Conservation (phyloP, 2,329 filamentous ascomycete species). For the Epichloe typhina region DNA sequence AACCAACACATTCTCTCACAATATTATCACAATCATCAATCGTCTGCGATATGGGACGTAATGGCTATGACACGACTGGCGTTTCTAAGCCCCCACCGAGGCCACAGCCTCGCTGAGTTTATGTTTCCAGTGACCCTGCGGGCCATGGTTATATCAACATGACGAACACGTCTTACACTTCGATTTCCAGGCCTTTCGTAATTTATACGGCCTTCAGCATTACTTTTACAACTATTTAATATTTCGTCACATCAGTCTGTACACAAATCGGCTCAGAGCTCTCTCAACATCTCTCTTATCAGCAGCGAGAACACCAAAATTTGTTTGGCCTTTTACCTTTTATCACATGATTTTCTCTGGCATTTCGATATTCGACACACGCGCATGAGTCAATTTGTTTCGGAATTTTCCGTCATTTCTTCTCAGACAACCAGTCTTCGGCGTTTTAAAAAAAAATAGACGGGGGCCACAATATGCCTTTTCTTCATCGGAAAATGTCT, state of each 20-base stretch:
- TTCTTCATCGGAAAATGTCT: conserved; percentile 5
- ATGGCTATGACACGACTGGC: conserved; percentile 39
- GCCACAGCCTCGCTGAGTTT: conserved; percentile 25
- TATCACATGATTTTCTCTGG: not conserved
- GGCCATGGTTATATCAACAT: not conserved
- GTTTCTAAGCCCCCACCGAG: conserved; percentile 33
- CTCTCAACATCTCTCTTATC: conserved; percentile 20
- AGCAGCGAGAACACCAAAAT: conserved; percentile 20
- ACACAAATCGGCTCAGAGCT: conserved; percentile 24
- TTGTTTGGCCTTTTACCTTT: conserved; percentile 5
- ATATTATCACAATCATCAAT: conserved; percentile 24
- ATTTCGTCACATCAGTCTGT: conserved; percentile 13
- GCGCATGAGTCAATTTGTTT: conserved; percentile 7
- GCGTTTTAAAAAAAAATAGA: conserved; percentile 22
- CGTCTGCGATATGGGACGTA: conserved; percentile 34
- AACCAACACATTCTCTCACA: conserved; percentile 12
- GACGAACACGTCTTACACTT: not conserved
- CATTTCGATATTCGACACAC: conserved; percentile 1
- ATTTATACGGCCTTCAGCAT: conserved; percentile 8
- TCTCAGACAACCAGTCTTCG: conserved; percentile 12
- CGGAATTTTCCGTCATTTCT: not conserved
- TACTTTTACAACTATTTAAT: conserved; percentile 11
- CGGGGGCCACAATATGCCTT: conserved; percentile 12
- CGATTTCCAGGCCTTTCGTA: conserved; percentile 4
- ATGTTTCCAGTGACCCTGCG: not conserved